phyloP scores from a whole-genome alignment of 805 yeast species.

The Wickerhamiella bombiphila region DNA sequence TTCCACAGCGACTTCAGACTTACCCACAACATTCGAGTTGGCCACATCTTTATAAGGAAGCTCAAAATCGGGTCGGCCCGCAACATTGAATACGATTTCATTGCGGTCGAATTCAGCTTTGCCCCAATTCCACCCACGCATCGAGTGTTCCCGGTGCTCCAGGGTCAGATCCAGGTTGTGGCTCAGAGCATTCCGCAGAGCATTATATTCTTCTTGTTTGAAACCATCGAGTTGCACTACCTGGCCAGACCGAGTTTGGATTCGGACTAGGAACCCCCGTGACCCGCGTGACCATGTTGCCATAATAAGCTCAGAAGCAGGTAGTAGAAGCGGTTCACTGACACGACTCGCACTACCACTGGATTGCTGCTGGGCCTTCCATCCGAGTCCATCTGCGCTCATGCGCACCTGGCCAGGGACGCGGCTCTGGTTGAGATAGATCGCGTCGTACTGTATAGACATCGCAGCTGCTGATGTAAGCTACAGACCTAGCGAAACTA shows the following conservation, averaged over 20 bases:
- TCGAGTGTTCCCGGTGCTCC: constrained; percentile 78
- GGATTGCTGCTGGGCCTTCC: constrained; percentile 56
- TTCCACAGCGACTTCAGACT: constrained; percentile 86
- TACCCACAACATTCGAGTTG: constrained; percentile 81
- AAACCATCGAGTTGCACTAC: constrained; percentile 86
- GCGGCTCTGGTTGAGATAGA: constrained; percentile 76
- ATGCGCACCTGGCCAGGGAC: constrained; percentile 80
- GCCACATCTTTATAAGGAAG: constrained; percentile 67
- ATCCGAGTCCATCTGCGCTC: constrained; percentile 94
- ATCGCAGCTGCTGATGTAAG: constrained; percentile 3
- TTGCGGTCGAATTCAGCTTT: constrained; percentile 80
- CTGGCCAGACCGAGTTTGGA: constrained; percentile 79
- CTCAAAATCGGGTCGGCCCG: constrained; percentile 83
- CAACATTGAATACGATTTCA: constrained; percentile 73
- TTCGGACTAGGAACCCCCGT: constrained; percentile 75
- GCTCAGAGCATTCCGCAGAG: constrained; percentile 70
- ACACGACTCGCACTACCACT: constrained; percentile 34
- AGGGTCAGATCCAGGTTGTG: constrained; percentile 56
- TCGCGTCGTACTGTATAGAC: constrained; percentile 64
- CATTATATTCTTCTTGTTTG: constrained; percentile 61
- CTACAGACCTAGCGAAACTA: neutral
- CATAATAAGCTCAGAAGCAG: constrained; percentile 69
- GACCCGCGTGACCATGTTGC: constrained; percentile 89
- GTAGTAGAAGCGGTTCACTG: constrained; percentile 67
- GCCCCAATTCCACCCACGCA: constrained; percentile 99